Percentiles rank a stretch among this genome's conserved stretches.
Conservation (phyloP, 2,329 filamentous ascomycete species). For the Trichoderma citrinoviride region DNA sequence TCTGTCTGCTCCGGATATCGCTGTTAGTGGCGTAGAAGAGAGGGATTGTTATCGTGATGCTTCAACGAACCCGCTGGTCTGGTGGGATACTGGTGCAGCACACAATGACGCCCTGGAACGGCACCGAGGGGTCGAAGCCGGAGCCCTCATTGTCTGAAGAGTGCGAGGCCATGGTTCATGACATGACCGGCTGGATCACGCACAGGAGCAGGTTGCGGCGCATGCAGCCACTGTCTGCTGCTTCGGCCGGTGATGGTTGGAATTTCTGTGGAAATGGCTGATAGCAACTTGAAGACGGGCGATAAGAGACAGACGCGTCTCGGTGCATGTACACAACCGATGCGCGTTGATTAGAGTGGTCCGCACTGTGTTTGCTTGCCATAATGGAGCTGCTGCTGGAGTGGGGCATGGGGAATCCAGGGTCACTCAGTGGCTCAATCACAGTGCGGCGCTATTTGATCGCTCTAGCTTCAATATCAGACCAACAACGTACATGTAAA, state of each 20-base stretch:
- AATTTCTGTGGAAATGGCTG: background rate
- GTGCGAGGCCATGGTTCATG: slow-evolving; percentile 32
- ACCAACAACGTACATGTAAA: background rate
- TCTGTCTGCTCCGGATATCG: slow-evolving; percentile 45
- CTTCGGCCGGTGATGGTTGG: background rate
- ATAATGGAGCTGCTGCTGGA: background rate
- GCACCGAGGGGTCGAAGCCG: slow-evolving; percentile 56
- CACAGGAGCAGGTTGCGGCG: background rate
- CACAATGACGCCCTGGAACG: slow-evolving; percentile 70
- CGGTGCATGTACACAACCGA: background rate
- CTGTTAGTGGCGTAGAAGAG: background rate
- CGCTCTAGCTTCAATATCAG: background rate
- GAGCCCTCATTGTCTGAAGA: slow-evolving; percentile 30
- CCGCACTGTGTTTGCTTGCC: background rate
- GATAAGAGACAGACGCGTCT: slow-evolving; percentile 18
- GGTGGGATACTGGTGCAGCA: slow-evolving; percentile 85
- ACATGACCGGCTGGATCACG: slow-evolving; percentile 2
- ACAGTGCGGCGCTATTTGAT: background rate
- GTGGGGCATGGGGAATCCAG: background rate
- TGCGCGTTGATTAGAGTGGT: slow-evolving; percentile 17
- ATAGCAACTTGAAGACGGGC: background rate
- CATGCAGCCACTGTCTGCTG: background rate
- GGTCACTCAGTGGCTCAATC: background rate
- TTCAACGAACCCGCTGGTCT: slow-evolving; percentile 66
- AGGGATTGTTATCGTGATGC: too few relatives aligned